Conservation (phyloP, 768 basidiomycete species). For the Hirschioporus abietinus region DNA sequence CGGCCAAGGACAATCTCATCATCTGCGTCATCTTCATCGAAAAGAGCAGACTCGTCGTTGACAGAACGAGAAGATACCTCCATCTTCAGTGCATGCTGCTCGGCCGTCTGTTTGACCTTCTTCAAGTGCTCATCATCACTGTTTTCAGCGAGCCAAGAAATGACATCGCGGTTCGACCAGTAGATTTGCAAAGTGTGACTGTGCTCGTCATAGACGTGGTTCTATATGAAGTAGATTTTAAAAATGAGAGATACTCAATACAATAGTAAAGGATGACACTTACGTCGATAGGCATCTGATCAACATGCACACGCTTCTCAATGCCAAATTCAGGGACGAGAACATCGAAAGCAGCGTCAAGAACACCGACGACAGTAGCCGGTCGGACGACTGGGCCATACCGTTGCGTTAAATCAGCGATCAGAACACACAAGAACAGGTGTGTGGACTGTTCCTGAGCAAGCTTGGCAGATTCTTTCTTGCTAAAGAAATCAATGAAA, state of each 20-base stretch:
- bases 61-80: constrained; percentile 81
- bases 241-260: constrained; percentile 9
- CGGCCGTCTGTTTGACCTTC: constrained; percentile 90
- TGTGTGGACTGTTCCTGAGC: constrained; percentile 97
- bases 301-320: constrained; percentile 97
- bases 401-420: constrained; percentile 88
- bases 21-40: constrained; percentile 79
- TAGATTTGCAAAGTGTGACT: constrained; percentile 89
- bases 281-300: constrained; percentile 98
- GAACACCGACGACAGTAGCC: constrained; percentile 90
- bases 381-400: constrained; percentile 95
- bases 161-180: constrained; percentile 93
- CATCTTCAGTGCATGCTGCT: constrained; percentile 89
- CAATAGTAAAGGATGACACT: constrained; percentile 22
- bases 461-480: constrained; percentile 84
- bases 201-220: constrained; percentile 95
- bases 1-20: constrained; percentile 80
- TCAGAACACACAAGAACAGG: constrained; percentile 89
- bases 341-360: constrained; percentile 98
- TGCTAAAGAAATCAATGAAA: constrained; percentile 38
- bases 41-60: constrained; percentile 82
- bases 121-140: constrained; percentile 94
- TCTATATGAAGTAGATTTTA: constrained; percentile 42
- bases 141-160: constrained; percentile 91
- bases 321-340: constrained; percentile 96